Evolutionary conservation across 192 early-diverging fungal species (phyloP), one percentile per base, ranked within the genome.

Genomic region (Coemansia pectinata): DNA sequence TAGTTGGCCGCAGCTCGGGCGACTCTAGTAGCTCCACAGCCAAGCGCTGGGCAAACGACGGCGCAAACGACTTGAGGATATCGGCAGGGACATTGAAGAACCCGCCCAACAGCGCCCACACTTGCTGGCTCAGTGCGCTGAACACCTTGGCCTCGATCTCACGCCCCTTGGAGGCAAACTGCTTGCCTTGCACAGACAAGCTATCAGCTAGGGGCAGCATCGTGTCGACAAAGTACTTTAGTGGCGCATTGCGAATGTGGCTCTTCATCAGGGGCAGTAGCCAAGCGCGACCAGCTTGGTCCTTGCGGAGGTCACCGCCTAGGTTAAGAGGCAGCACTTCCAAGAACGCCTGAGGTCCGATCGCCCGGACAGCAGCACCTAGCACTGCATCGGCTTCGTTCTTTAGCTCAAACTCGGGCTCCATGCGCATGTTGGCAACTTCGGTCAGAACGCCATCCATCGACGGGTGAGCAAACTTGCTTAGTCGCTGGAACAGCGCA

Each of bases 71-170:
- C 34, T 75, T 63, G 57, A 73, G 40, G 40, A 96, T 79, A 73
- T 98, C 97, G 19, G 73, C 61, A 19, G 97, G 96, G 11, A 92
- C 71, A 34, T 92, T 90, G 73, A 95, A 98, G 68, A 97, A 90
- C 23, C 90, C 91, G 23, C 91, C 91, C 25, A 95, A 83, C 40
- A 98, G 83, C 19, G 88, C 87, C 93, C 96, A 99, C 42, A 95
- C 86, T 85, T 99, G 97, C 34, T 90, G 84, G 36, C 85, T 87
- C 31, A 99, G 85, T 3, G 96, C 96, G 61, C 92, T 92, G 79
- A 90, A 97, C 40, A 99, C 86, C 76, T 98, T 97, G 50, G 95
- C 88, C 80, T 91, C 88, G 50, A 91, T 82, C 57, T 88, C 84
- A 25, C 90, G 75, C 60, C 85, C 87, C 68, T 89, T 69, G 21